Percentiles rank a stretch among this genome's conserved stretches.
phyloP scores from a whole-genome alignment of 768 basidiomycete genomes.

The Galerina marginata region DNA sequence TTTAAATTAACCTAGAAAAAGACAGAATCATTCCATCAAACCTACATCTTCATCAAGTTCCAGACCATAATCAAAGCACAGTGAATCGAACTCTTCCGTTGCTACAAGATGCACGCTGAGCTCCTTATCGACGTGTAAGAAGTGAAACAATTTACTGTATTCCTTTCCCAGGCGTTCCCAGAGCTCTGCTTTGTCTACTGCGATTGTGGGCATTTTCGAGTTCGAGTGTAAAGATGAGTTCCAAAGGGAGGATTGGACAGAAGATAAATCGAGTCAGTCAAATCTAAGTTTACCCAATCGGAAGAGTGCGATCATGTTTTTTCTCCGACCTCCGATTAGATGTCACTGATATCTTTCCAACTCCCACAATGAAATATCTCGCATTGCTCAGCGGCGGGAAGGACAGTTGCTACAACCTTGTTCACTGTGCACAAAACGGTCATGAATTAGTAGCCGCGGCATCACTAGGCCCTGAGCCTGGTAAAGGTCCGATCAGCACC shows the following conservation, averaged over 20 bases:
- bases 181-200: slow-evolving; percentile 95
- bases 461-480: slow-evolving; percentile 81
- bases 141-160: slow-evolving; percentile 63
- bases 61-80: slow-evolving; percentile 96
- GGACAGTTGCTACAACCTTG: slow-evolving; percentile 94
- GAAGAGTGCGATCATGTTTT: slow-evolving; percentile 21
- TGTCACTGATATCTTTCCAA: background rate
- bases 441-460: slow-evolving; percentile 90
- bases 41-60: slow-evolving; percentile 97
- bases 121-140: background rate
- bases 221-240: background rate
- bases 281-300: slow-evolving; percentile 13
- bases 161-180: slow-evolving; percentile 83
- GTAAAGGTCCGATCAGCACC: slow-evolving; percentile 70
- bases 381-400: slow-evolving; percentile 97
- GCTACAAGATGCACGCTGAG: slow-evolving; percentile 52
- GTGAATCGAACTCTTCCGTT: slow-evolving; percentile 91
- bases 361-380: slow-evolving; percentile 80
- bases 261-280: slow-evolving; percentile 37
- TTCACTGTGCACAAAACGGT: slow-evolving; percentile 86
- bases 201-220: slow-evolving; percentile 84
- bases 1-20: slow-evolving; percentile 3
- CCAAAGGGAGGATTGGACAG: slow-evolving; percentile 8
- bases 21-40: slow-evolving; percentile 15
- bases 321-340: slow-evolving; percentile 10